Evolutionary conservation across 345 rosid genomes (phyloP).

Genomic region (Eucalyptus albens): DNA sequence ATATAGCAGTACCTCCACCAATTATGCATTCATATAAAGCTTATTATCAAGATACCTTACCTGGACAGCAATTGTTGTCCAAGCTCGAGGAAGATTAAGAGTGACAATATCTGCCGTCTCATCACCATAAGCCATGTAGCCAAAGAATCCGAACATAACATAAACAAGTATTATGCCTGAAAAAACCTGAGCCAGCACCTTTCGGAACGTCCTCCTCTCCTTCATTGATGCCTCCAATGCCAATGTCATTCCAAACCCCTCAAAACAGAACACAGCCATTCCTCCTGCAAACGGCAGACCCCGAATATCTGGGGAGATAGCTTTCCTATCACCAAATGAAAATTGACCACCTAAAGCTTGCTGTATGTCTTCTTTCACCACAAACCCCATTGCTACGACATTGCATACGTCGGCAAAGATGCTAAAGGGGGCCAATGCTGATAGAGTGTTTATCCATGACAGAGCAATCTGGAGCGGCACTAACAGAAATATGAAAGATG

Average conservation of each 20-base stretch:
- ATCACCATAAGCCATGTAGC: constrained; percentile 91
- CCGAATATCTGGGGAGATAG: constrained; percentile 40
- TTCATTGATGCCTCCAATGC: constrained; percentile 77
- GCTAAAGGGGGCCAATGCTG: constrained; percentile 75
- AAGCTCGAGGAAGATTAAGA: constrained; percentile 59
- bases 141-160: constrained; percentile 59
- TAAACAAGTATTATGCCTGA: constrained; percentile 54
- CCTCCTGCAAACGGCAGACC: constrained; percentile 87
- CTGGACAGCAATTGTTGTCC: constrained; percentile 74
- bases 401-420: constrained; percentile 80
- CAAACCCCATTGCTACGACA: constrained; percentile 56
- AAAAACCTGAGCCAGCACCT: constrained; percentile 50
- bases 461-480: constrained; percentile 65
- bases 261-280: constrained; percentile 88
- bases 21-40: not conserved
- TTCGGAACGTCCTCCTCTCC: constrained; percentile 46
- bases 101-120: constrained; percentile 72
- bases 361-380: constrained; percentile 56
- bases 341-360: constrained; percentile 48
- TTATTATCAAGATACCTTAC: constrained; percentile 8
- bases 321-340: constrained; percentile 59
- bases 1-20: not conserved
- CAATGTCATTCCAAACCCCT: constrained; percentile 92
- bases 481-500: constrained; percentile 50
- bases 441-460: constrained; percentile 68